phyloP scores from a whole-genome alignment of 176 grass and related monocot genomes.

The Aegilops speltoides region DNA sequence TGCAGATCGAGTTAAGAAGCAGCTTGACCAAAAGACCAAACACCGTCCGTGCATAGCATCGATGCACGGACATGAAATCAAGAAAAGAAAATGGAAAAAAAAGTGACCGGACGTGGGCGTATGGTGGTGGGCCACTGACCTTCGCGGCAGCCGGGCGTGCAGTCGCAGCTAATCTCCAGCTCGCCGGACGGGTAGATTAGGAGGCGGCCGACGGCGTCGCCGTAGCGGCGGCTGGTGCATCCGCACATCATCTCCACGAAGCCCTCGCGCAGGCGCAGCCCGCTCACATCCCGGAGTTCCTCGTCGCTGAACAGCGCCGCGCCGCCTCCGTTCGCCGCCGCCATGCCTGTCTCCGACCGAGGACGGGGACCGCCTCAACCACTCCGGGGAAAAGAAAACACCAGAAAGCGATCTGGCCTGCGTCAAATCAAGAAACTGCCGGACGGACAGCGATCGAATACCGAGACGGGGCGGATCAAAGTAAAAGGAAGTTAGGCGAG shows the following conservation, averaged over 20 bases:
- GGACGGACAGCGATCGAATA: not conserved
- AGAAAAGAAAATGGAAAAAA: slow-evolving; percentile 25
- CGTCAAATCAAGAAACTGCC: slow-evolving; percentile 41
- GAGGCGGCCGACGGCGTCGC: slow-evolving; percentile 88
- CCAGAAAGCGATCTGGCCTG: slow-evolving; percentile 29
- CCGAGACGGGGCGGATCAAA: slow-evolving; percentile 35
- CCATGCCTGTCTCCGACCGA: slow-evolving; percentile 42
- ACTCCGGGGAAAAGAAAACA: not conserved
- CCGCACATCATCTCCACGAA: slow-evolving; percentile 90
- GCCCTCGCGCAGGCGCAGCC: slow-evolving; percentile 51
- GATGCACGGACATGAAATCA: slow-evolving; percentile 59
- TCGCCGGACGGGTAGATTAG: slow-evolving; percentile 78
- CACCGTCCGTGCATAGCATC: slow-evolving; percentile 34
- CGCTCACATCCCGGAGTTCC: slow-evolving; percentile 80
- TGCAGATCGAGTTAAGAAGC: slow-evolving; percentile 36
- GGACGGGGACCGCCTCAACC: slow-evolving; percentile 9
- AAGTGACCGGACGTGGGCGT: slow-evolving; percentile 9
- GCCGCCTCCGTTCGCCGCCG: slow-evolving; percentile 32
- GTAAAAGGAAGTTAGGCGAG: slow-evolving; percentile 51
- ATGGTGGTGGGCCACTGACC: slow-evolving; percentile 46
- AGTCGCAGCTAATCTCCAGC: slow-evolving; percentile 86
- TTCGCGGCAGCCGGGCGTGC: slow-evolving; percentile 87
- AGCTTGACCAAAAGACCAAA: slow-evolving; percentile 41
- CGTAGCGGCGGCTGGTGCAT: slow-evolving; percentile 98
- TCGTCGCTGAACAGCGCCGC: slow-evolving; percentile 76